Percentiles rank a stretch among this genome's conserved stretches.
Conservation (phyloP, 306 rosid species). For the Prunus kanzakura region DNA sequence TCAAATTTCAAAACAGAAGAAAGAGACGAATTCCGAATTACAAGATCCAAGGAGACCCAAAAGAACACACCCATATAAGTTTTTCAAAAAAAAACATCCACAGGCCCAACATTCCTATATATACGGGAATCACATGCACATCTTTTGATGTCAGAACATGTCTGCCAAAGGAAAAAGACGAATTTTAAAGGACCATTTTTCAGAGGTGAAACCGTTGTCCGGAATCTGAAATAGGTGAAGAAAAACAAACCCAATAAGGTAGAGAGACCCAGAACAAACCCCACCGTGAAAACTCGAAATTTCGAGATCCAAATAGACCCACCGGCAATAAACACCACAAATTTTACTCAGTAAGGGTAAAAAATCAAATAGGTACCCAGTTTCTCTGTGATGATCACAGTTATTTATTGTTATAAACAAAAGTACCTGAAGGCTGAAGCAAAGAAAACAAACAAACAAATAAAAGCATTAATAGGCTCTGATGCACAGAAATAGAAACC, state of each 20-base stretch:
- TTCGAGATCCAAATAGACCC: conserved; percentile 46
- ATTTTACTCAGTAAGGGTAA: conserved; percentile 1
- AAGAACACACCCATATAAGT: conserved; percentile 18
- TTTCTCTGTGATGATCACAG: conserved; percentile 8
- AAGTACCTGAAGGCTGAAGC: neutral
- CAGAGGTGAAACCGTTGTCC: conserved; percentile 5
- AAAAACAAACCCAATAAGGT: conserved; percentile 1
- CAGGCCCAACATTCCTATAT: neutral
- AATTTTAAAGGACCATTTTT: conserved; percentile 19
- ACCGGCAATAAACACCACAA: conserved; percentile 7
- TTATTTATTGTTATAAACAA: neutral
- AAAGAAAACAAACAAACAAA: neutral
- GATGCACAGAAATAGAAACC: conserved; percentile 1
- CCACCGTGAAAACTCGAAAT: conserved; percentile 8
- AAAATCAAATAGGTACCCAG: neutral
- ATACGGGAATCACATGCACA: neutral
- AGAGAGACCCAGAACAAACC: conserved; percentile 4
- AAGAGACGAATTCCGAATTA: conserved; percentile 12
- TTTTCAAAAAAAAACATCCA: neutral
- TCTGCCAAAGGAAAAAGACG: neutral
- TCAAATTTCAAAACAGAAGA: conserved; percentile 19
- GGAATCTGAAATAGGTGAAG: conserved; percentile 1
- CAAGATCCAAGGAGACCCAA: conserved; percentile 38
- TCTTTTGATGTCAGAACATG: conserved; percentile 22
- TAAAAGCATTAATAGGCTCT: neutral